These are phyloP conservation scores for Aeminium ludgeri DNA, from an alignment of 495 filamentous ascomycete species.

Conservation along the genomic window DNA sequence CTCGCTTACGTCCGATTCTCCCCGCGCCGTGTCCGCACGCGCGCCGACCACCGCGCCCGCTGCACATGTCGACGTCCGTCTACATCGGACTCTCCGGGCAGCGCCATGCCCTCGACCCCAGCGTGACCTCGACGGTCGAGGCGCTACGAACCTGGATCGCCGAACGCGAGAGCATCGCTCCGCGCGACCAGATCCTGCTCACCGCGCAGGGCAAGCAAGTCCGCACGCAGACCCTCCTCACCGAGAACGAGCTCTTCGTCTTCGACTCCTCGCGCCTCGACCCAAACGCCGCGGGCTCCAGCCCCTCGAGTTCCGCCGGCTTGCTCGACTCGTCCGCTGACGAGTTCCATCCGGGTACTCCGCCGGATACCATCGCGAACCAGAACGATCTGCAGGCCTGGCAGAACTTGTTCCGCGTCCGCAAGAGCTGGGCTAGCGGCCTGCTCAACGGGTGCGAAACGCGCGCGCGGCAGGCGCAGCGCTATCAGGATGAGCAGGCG, in stretches of 20 bases:
- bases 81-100: conserved; percentile 80
- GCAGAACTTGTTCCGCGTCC: conserved; percentile 60
- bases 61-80: conserved; percentile 60
- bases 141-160: conserved; percentile 51
- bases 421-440: conserved; percentile 55
- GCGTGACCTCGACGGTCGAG: conserved; percentile 47
- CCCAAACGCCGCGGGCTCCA: conserved; percentile 30
- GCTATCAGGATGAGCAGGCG: conserved; percentile 45
- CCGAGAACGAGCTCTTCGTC: conserved; percentile 76
- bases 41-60: too few relatives aligned
- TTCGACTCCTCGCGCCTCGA: conserved; percentile 40
- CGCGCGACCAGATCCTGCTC: conserved; percentile 61
- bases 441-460: conserved; percentile 45
- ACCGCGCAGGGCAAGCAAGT: conserved; percentile 67
- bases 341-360: conserved; percentile 30
- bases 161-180: conserved; percentile 45
- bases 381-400: conserved; percentile 62
- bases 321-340: conserved; percentile 21
- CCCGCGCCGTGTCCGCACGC: too few relatives aligned
- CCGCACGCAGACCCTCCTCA: conserved; percentile 53
- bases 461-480: conserved; percentile 37
- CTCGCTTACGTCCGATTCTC: too few relatives aligned
- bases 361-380: conserved; percentile 58
- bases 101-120: conserved; percentile 54
- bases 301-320: conserved; percentile 23